phyloP scores from a whole-genome alignment of 2,329 filamentous ascomycete genomes.

The Penicillium hordei region DNA sequence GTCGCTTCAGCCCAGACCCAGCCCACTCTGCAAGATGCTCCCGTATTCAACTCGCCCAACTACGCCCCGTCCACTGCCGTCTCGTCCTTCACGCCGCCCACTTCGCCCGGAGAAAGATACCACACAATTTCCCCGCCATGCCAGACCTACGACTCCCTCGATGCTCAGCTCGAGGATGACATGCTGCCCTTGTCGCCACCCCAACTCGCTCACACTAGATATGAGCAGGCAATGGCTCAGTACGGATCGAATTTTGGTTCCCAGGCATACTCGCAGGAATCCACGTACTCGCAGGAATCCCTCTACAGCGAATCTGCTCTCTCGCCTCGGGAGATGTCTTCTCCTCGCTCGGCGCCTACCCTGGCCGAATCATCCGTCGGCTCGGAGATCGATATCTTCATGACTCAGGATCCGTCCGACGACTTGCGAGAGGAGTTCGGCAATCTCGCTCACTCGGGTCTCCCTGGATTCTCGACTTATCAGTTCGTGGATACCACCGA shows the following conservation, averaged over 20 bases:
- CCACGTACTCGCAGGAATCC: conserved; percentile 27
- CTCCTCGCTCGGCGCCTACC: conserved; percentile 38
- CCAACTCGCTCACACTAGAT: conserved; percentile 23
- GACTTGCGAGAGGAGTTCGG: conserved; percentile 34
- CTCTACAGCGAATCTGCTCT: conserved; percentile 32
- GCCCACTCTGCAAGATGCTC: conserved; percentile 33
- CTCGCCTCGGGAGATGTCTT: conserved; percentile 37
- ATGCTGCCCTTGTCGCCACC: conserved; percentile 37
- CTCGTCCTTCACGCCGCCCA: conserved; percentile 50
- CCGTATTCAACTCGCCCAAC: conserved; percentile 42
- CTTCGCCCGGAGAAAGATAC: conserved; percentile 45
- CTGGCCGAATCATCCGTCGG: conserved; percentile 36
- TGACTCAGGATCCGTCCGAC: conserved; percentile 35
- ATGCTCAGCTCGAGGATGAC: conserved; percentile 41
- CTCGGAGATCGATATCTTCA: conserved; percentile 45
- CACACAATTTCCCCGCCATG: conserved; percentile 40
- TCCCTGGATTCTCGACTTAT: conserved; percentile 34
- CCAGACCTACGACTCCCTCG: conserved; percentile 38
- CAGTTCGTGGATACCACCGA: conserved; percentile 26
- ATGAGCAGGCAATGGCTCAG: conserved; percentile 26
- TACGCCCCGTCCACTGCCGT: conserved; percentile 46
- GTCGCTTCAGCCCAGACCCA: conserved; percentile 24
- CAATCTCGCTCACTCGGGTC: conserved; percentile 29
- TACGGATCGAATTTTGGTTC: conserved; percentile 13
- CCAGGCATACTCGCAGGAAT: conserved; percentile 28